Percentiles rank a stretch among this genome's conserved stretches.
Conservation (phyloP, 176 grass and related monocot species). For the Pharus latifolius region DNA sequence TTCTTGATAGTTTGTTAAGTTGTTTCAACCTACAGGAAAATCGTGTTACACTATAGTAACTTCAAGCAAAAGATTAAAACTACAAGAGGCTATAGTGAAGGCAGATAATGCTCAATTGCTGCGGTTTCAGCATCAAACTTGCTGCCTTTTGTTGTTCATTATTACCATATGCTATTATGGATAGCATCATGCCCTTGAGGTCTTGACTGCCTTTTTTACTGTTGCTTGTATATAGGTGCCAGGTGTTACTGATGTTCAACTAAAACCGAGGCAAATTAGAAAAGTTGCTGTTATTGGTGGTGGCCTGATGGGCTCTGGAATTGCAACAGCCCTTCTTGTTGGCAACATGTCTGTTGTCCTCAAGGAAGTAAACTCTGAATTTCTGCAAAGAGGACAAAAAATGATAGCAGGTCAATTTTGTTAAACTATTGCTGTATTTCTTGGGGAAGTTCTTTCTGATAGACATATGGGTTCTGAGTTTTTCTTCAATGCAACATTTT, state of each 20-base stretch:
- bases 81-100: background rate
- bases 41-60: background rate
- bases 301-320: constrained; percentile 98
- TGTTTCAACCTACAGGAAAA: background rate
- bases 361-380: constrained; percentile 84
- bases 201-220: constrained; percentile 11
- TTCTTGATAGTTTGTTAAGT: background rate
- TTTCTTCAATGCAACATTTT: background rate
- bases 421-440: background rate
- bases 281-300: constrained; percentile 96
- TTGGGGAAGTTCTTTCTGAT: background rate
- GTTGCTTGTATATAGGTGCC: constrained; percentile 58
- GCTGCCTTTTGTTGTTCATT: background rate
- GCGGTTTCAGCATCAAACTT: background rate
- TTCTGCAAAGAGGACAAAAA: constrained; percentile 81
- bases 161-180: background rate
- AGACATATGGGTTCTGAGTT: background rate
- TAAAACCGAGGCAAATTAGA: constrained; percentile 84
- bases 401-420: constrained; percentile 68
- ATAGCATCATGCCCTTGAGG: constrained; percentile 4
- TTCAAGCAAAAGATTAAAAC: background rate
- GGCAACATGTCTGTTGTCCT: constrained; percentile 75
- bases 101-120: background rate
- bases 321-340: constrained; percentile 91
- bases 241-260: constrained; percentile 79